phyloP scores from a whole-genome alignment of 2,329 filamentous ascomycete species.

The Pseudogymnoascus sp. region DNA sequence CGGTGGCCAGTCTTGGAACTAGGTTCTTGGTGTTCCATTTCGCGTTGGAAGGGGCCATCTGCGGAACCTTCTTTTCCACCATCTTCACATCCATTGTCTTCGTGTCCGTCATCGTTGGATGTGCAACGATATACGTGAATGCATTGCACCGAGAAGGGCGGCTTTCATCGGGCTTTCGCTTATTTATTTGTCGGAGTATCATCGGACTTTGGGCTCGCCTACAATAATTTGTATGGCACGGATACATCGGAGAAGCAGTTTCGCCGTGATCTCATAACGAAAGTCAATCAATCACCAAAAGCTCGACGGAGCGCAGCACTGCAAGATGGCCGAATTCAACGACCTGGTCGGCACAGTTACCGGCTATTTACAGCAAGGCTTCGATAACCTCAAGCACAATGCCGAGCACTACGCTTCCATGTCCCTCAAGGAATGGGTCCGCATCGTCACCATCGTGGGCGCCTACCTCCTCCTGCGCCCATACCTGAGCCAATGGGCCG shows the following conservation, averaged over 20 bases:
- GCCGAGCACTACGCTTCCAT: constrained; percentile 27
- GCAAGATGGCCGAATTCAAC: neutral
- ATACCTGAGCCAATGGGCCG: constrained; percentile 61
- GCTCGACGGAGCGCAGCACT: neutral
- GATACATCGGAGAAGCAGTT: neutral
- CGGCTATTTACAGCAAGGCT: neutral
- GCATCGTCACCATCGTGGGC: constrained; percentile 62
- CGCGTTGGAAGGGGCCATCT: neutral
- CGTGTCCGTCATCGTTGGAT: neutral
- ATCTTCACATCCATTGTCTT: neutral
- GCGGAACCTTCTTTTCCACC: neutral
- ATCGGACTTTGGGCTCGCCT: neutral
- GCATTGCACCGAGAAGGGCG: neutral
- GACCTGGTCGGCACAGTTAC: neutral
- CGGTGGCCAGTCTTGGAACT: constrained; percentile 55
- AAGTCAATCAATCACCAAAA: neutral
- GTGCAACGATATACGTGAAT: neutral
- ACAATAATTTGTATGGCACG: neutral
- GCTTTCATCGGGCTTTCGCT: constrained; percentile 4
- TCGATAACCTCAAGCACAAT: constrained; percentile 6
- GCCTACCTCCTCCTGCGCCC: constrained; percentile 67
- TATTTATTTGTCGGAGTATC: neutral
- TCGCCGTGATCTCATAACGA: neutral
- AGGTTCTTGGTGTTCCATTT: constrained; percentile 72
- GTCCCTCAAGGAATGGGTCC: constrained; percentile 50